Conservation (phyloP, 495 filamentous ascomycete species). For the Penicillium tannophilum region DNA sequence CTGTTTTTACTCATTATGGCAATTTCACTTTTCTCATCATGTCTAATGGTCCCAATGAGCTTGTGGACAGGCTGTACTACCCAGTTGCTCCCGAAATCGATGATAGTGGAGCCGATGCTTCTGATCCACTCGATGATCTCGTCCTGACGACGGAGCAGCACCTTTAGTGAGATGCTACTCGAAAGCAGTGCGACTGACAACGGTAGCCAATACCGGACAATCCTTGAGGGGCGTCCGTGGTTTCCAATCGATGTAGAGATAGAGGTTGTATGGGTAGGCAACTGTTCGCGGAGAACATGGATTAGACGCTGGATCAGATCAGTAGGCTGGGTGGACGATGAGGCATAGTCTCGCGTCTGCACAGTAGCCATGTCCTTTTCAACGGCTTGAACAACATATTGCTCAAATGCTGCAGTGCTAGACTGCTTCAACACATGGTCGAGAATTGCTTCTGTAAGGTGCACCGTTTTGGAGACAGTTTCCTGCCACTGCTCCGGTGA, state of each 20-base stretch:
- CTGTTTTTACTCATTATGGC: constrained; percentile 93
- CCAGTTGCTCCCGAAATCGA: constrained; percentile 97
- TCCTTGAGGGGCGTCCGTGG: constrained; percentile 73
- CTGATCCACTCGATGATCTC: constrained; percentile 75
- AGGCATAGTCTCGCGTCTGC: constrained; percentile 28
- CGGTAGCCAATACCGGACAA: constrained; percentile 89
- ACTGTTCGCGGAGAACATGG: constrained; percentile 58
- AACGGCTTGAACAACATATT: constrained; percentile 64
- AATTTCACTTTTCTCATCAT: constrained; percentile 87
- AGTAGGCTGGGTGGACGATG: constrained; percentile 43
- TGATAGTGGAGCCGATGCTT: constrained; percentile 70
- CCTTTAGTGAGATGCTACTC: constrained; percentile 76
- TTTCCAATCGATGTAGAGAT: constrained; percentile 43
- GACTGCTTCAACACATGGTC: constrained; percentile 40
- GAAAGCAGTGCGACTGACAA: constrained; percentile 63
- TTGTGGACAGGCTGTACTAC: constrained; percentile 81
- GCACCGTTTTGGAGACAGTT: constrained; percentile 69
- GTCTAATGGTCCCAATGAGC: constrained; percentile 87
- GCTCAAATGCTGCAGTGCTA: constrained; percentile 69
- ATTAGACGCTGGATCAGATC: constrained; percentile 68
- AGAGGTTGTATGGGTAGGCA: constrained; percentile 63
- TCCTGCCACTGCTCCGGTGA: constrained; percentile 66
- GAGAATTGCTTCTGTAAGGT: constrained; percentile 80
- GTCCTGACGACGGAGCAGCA: constrained; percentile 68
- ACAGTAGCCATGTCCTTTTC: constrained; percentile 59